Base-by-base conservation (phyloP, 495 filamentous ascomycete species). In the Wilcoxina mikolae region DNA sequence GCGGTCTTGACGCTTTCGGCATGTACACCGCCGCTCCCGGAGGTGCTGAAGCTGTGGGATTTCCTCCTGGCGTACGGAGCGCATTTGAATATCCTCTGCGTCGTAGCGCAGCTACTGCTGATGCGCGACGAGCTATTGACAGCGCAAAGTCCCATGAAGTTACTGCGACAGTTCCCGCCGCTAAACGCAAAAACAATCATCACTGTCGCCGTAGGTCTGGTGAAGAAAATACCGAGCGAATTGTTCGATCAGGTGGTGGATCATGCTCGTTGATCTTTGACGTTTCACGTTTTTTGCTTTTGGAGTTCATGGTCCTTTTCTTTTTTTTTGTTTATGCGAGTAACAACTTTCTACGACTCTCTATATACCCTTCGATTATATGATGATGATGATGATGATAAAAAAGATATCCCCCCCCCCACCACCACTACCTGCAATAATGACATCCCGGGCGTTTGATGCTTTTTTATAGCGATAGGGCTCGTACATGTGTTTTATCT, bases 41-140 rank as follows among this genome's bases (percentile, higher is more conserved):
- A 99, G 64, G 91, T 99, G 4, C 71, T 98, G 31, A 78, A 83
- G 51, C 74, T 96, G n/a, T 99, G 91, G 91, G 91, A 99, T 67
- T 99, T 99, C 60, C 72, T 96, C 11, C 87, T 99, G 65, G 89
- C 91, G 0, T 99, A 95, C 61, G 91, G 91, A 0, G 76, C 86
- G 29, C 93, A 96, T 68, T 65, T 96, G 44, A 99, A 99, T 60
- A 85, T 99, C 47, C 66, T 99, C 9, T 96, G 93, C 63, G 95
- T 99, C 58, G 93, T 96, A 23, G 87, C 88, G n/a, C 91, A 99
- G 68, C 71, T 99, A 46, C 77, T 94, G 38, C 76, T 91, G 57
- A 86, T 95, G 69, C 73, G 88, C 49, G 87, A 93, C 50, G 78
- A 81, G 43, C 79, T 99, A 51, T 69, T 96, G 56, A 76, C 76